A percentile compares a stretch with the other conserved stretches of the same genome.
These are phyloP conservation scores for Ustulina deusta DNA, from an alignment of 2,329 filamentous ascomycete species.

Conservation along the genomic window DNA sequence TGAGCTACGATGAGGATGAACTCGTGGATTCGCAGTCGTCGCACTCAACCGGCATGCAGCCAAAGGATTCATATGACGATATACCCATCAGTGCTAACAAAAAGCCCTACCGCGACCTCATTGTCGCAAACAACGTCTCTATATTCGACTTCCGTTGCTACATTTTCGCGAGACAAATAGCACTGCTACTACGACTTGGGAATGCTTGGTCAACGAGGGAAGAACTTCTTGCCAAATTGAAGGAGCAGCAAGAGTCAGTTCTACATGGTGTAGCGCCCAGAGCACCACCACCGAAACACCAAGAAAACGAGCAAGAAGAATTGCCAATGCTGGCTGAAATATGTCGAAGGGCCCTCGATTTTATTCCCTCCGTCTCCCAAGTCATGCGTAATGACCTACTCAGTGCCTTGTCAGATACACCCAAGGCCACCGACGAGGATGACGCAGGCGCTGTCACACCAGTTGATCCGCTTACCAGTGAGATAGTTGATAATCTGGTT, in stretches of 20 bases:
- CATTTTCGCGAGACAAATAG: constrained; percentile 89
- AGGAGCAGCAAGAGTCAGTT: constrained; percentile 70
- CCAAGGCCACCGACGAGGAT: constrained; percentile 54
- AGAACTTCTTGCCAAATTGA: constrained; percentile 71
- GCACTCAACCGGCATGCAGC: constrained; percentile 44
- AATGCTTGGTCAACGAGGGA: constrained; percentile 75
- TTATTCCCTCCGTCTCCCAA: constrained; percentile 83
- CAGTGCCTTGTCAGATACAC: constrained; percentile 65
- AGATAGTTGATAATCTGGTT: constrained; percentile 78
- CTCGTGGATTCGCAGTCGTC: constrained; percentile 64
- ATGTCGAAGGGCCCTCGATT: constrained; percentile 83
- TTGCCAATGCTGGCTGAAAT: constrained; percentile 85
- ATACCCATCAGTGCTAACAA: constrained; percentile 72
- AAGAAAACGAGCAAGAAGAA: constrained; percentile 75
- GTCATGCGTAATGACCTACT: constrained; percentile 83
- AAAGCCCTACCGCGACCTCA: constrained; percentile 91
- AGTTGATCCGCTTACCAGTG: constrained; percentile 55
- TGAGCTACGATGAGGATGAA: constrained; percentile 54
- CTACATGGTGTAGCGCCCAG: constrained; percentile 68
- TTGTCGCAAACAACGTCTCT: constrained; percentile 93
- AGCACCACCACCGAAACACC: constrained; percentile 60
- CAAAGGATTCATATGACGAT: constrained; percentile 61
- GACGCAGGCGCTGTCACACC: constrained; percentile 40
- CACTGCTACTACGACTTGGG: constrained; percentile 83
- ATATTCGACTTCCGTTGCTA: constrained; percentile 96